Percentiles rank a stretch among this genome's conserved stretches.
Evolutionary conservation across 371 early-diverging fungal species (phyloP).

Genomic region (Apophysomyces trapeziformis): DNA sequence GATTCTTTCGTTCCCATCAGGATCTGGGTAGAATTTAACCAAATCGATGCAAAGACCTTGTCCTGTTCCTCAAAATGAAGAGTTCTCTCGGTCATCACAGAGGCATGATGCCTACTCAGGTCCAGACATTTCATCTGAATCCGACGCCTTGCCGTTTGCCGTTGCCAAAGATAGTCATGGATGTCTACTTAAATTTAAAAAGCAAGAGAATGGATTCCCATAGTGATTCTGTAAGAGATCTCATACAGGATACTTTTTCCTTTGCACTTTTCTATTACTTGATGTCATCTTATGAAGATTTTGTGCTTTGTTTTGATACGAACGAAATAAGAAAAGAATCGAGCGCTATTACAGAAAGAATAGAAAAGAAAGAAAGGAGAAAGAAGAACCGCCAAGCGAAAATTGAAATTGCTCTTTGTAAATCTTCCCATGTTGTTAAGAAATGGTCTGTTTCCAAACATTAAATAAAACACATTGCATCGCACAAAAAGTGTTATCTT

Average conservation of each 20-base stretch:
- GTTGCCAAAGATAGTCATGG: neutral
- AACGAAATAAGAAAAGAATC: neutral
- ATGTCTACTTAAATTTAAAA: neutral
- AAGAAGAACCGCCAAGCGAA: neutral
- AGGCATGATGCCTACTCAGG: neutral
- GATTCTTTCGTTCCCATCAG: slow-evolving; percentile 71
- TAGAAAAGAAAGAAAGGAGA: neutral
- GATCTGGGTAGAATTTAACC: slow-evolving; percentile 55
- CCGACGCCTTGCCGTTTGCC: neutral
- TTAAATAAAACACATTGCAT: slow-evolving; percentile 11
- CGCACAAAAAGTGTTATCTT: neutral
- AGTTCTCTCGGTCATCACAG: neutral
- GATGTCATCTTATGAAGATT: neutral
- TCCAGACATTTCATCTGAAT: neutral
- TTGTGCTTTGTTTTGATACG: neutral
- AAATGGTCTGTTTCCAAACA: slow-evolving; percentile 11
- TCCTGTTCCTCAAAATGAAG: slow-evolving; percentile 36
- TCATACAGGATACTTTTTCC: too few species aligned
- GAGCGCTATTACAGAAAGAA: neutral
- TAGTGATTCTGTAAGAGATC: too few species aligned
- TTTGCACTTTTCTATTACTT: too few species aligned
- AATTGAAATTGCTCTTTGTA: neutral
- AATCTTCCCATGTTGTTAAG: slow-evolving; percentile 7
- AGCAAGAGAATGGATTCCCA: neutral
- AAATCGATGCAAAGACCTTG: slow-evolving; percentile 64